Evolutionary conservation across 306 rosid species (phyloP).

Genomic region (Gillenia trifoliata): DNA sequence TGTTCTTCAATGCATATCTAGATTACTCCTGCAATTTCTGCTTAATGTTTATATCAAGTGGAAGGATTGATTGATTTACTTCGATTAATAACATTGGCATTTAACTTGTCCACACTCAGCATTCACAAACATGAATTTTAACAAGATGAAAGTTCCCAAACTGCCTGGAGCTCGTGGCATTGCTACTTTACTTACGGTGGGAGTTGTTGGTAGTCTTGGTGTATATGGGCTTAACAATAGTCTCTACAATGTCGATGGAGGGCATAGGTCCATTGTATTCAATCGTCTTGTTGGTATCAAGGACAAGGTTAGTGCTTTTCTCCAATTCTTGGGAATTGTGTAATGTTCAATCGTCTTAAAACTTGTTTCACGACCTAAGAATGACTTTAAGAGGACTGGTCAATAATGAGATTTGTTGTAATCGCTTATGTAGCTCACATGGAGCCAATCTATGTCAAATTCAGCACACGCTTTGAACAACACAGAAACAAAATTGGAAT

Average conservation of each 20-base stretch:
- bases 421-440: not conserved
- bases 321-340: not conserved
- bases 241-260: slow-evolving; percentile 92
- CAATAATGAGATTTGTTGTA: not conserved
- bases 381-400: not conserved
- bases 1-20: not conserved
- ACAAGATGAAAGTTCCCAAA: slow-evolving; percentile 35
- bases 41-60: not conserved
- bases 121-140: slow-evolving; percentile 31
- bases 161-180: slow-evolving; percentile 58
- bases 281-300: slow-evolving; percentile 70
- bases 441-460: not conserved
- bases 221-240: slow-evolving; percentile 55
- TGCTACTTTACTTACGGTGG: slow-evolving; percentile 43
- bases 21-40: not conserved
- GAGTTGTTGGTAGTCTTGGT: slow-evolving; percentile 57
- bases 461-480: not conserved
- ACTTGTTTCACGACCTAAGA: not conserved
- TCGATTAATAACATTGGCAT: not conserved
- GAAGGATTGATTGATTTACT: not conserved
- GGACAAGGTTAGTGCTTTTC: slow-evolving; percentile 52
- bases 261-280: slow-evolving; percentile 80
- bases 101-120: not conserved
- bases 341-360: not conserved
- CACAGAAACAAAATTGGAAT: not conserved